A percentile compares a stretch with the other conserved stretches of the same genome.
Conservation (phyloP, 768 basidiomycete species). For the Boletus vermiculosoides region DNA sequence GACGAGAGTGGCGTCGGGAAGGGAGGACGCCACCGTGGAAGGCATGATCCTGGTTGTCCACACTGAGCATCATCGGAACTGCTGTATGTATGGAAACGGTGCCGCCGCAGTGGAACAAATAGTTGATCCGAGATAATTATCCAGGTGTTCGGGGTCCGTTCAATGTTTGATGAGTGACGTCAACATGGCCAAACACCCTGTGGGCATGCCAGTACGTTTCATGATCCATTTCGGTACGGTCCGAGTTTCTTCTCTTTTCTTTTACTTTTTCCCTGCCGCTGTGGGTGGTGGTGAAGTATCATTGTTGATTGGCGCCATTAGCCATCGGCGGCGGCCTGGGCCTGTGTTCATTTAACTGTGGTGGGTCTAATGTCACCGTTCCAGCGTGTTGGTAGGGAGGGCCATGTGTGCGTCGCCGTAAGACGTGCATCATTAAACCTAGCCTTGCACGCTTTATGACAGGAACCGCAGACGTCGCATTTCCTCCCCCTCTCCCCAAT, state of each 20-base stretch:
- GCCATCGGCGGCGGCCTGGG: neutral
- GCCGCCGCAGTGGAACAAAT: neutral
- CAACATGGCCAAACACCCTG: slow-evolving; percentile 6
- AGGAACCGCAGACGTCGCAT: neutral
- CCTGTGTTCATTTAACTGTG: neutral
- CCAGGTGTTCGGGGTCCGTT: slow-evolving; percentile 1
- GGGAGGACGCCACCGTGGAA: neutral
- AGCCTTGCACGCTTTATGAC: slow-evolving; percentile 1
- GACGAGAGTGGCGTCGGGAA: neutral
- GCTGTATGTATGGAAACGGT: neutral
- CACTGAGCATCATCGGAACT: neutral
- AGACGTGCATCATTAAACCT: slow-evolving; percentile 13
- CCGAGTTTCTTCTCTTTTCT: neutral
- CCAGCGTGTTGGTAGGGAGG: neutral
- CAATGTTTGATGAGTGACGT: neutral
- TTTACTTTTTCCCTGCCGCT: neutral
- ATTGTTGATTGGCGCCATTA: neutral
- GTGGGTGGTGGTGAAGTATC: neutral
- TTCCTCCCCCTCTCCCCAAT: neutral
- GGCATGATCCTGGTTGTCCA: neutral
- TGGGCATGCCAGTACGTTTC: neutral
- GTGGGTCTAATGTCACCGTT: neutral
- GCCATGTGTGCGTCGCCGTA: slow-evolving; percentile 3
- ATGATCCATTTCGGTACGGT: neutral
- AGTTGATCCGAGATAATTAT: neutral